Evolutionary conservation across 2,329 filamentous ascomycete species (phyloP).

Genomic region (Fusarium sacchari): DNA sequence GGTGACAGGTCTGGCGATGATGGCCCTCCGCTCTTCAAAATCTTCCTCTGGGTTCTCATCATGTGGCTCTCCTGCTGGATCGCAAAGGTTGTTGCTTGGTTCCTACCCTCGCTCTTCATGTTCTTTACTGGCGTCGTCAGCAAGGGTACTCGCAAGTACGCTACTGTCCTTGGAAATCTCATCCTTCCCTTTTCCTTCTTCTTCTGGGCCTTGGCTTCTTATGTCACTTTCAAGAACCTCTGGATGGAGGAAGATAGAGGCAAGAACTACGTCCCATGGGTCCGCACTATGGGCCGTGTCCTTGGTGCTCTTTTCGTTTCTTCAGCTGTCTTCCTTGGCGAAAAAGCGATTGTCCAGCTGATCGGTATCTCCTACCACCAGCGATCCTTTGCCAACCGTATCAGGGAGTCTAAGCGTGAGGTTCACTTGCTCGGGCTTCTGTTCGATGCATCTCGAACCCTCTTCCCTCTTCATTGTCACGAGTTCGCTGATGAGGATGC

Average conservation of each 20-base stretch:
- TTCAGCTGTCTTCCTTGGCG: constrained; percentile 76
- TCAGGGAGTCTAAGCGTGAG: constrained; percentile 90
- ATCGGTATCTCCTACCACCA: constrained; percentile 89
- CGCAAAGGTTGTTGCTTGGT: constrained; percentile 71
- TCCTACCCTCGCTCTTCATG: constrained; percentile 71
- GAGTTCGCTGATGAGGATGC: constrained; percentile 95
- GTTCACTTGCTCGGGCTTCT: constrained; percentile 83
- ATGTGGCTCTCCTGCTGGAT: constrained; percentile 75
- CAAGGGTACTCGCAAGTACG: constrained; percentile 76
- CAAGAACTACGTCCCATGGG: constrained; percentile 59
- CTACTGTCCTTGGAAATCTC: constrained; percentile 70
- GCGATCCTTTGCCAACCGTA: constrained; percentile 82
- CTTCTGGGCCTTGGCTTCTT: constrained; percentile 72
- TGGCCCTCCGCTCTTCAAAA: constrained; percentile 64
- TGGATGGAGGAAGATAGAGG: constrained; percentile 49
- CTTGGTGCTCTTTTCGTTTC: constrained; percentile 75
- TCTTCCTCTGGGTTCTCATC: constrained; percentile 76
- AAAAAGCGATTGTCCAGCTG: constrained; percentile 82
- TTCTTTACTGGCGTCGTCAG: constrained; percentile 76
- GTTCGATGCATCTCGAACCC: constrained; percentile 86
- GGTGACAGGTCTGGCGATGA: constrained; percentile 16
- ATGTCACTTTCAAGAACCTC: constrained; percentile 69
- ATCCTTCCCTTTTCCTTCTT: constrained; percentile 75
- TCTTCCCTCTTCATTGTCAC: constrained; percentile 92
- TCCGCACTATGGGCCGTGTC: constrained; percentile 69